Conservation (phyloP, 2,329 filamentous ascomycete genomes). For the Exophiala aquamarina region DNA sequence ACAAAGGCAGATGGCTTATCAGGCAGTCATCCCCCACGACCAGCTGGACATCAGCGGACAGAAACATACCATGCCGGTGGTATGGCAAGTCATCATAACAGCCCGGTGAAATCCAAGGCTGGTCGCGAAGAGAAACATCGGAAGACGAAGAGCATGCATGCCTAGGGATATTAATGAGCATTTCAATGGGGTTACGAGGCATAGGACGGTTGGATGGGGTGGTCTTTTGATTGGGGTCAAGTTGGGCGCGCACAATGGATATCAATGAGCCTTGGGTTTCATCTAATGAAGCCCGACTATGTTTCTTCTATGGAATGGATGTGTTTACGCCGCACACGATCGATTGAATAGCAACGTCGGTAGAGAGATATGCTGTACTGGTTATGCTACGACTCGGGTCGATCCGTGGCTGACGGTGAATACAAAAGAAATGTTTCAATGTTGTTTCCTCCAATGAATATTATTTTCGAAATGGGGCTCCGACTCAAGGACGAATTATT, state of each 20-base stretch:
- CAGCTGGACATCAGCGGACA: conserved; percentile 25
- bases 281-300: too few species aligned
- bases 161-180: conserved; percentile 8
- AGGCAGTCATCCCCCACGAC: conserved; percentile 6
- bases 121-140: conserved; percentile 21
- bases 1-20: conserved; percentile 16
- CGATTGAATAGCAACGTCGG: conserved; percentile 7
- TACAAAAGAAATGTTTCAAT: too few species aligned
- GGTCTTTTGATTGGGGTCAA: background rate
- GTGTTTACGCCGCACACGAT: conserved; percentile 20
- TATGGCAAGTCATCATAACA: conserved; percentile 23
- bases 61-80: conserved; percentile 28
- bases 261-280: too few species aligned
- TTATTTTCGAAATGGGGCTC: too few species aligned
- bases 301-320: conserved; percentile 12
- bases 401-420: too few species aligned
- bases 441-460: too few species aligned
- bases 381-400: too few species aligned
- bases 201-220: background rate
- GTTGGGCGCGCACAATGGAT: conserved; percentile 4
- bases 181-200: conserved; percentile 1
- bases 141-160: conserved; percentile 28
- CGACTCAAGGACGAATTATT: too few species aligned
- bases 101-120: conserved; percentile 20
- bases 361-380: too few species aligned